Evolutionary conservation across 1,284 basidiomycete genomes (phyloP).

Genomic region (Pseudomicrostroma phylloplanum): DNA sequence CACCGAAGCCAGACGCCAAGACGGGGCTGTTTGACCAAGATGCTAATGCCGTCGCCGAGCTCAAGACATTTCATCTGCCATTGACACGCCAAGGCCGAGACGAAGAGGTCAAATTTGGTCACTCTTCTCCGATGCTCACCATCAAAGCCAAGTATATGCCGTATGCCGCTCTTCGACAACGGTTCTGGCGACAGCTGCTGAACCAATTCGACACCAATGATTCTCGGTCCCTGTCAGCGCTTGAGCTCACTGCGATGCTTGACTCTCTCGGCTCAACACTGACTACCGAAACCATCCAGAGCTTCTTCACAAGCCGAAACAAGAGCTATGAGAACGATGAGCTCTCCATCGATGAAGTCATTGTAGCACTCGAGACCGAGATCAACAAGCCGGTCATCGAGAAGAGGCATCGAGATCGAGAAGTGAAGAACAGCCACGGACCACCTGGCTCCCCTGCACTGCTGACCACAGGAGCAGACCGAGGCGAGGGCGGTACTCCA

Average conservation of each 20-base stretch:
- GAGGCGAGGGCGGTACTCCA: background rate
- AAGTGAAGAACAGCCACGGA: background rate
- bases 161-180: constrained; percentile 60
- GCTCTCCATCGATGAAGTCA: constrained; percentile 66
- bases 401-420: constrained; percentile 16
- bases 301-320: constrained; percentile 56
- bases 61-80: constrained; percentile 30
- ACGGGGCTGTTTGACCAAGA: constrained; percentile 30
- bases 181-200: constrained; percentile 84
- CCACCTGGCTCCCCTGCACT: background rate
- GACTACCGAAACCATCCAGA: constrained; percentile 69
- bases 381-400: constrained; percentile 31
- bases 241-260: constrained; percentile 92
- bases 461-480: background rate
- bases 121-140: constrained; percentile 22
- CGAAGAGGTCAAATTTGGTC: constrained; percentile 30
- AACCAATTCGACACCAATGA: constrained; percentile 87
- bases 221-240: constrained; percentile 66
- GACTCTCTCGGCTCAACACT: constrained; percentile 93
- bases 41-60: constrained; percentile 20
- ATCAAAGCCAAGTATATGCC: constrained; percentile 85
- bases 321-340: constrained; percentile 65
- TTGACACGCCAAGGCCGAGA: constrained; percentile 26
- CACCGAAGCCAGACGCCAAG: constrained; percentile 30
- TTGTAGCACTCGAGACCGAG: constrained; percentile 32